Conservation (phyloP, 2,329 filamentous ascomycete genomes). For the Chaetomiaceae sp. region DNA sequence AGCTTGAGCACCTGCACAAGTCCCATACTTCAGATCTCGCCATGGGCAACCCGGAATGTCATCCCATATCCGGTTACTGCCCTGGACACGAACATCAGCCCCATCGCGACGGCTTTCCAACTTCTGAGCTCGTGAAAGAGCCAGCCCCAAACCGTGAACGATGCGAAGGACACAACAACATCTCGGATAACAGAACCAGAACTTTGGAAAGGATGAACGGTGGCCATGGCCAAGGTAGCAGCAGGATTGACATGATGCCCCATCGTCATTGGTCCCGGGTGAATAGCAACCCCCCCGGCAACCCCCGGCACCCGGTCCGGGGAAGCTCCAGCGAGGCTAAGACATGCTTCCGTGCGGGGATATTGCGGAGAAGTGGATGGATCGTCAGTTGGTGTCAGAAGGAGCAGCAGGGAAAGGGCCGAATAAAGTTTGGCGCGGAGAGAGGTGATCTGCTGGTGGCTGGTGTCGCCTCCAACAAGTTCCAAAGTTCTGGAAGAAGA, state of each 20-base stretch:
- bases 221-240: not conserved
- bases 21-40: not conserved
- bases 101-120: no score
- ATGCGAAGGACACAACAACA: no score
- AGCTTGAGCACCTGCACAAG: not conserved
- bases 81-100: no score
- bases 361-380: not conserved
- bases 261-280: constrained; percentile 17
- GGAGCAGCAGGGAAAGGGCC: constrained; percentile 7
- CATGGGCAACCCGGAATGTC: not conserved
- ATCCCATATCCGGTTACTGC: no score
- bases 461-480: not conserved
- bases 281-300: no score
- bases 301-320: constrained; percentile 2
- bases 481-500: no score
- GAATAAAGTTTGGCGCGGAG: not conserved
- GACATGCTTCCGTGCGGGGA: constrained; percentile 6
- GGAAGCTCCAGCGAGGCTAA: not conserved
- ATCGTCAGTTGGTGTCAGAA: not conserved
- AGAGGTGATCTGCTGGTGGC: no score
- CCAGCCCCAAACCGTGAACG: no score
- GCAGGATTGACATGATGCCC: not conserved
- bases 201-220: no score
- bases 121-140: no score
- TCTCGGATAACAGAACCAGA: no score